phyloP scores from a whole-genome alignment of 2,329 filamentous ascomycete species.

The Diaporthe caulivora region DNA sequence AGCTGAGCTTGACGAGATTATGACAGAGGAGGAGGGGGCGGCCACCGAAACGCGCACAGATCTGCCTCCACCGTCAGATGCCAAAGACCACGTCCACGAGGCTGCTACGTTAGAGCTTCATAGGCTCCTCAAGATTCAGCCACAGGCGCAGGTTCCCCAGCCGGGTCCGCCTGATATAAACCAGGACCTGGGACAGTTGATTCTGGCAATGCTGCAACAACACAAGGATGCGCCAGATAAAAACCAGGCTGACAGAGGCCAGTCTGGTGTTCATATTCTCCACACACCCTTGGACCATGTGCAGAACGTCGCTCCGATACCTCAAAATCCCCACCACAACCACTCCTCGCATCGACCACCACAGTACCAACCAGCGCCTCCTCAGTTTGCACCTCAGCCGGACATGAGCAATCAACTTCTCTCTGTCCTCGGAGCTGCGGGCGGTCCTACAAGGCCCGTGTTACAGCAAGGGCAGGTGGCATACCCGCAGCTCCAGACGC shows the following conservation, averaged over 20 bases:
- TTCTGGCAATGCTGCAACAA: slow-evolving; percentile 66
- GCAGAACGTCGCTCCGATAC: slow-evolving; percentile 61
- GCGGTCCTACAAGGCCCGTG: slow-evolving; percentile 35
- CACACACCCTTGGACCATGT: slow-evolving; percentile 69
- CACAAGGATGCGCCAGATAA: slow-evolving; percentile 46
- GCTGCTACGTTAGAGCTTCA: slow-evolving; percentile 66
- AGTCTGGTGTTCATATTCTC: slow-evolving; percentile 47
- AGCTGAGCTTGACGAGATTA: slow-evolving; percentile 64
- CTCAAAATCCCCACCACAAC: slow-evolving; percentile 70
- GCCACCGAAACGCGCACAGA: slow-evolving; percentile 55
- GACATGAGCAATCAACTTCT: slow-evolving; percentile 43
- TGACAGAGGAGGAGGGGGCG: slow-evolving; percentile 72
- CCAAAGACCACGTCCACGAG: slow-evolving; percentile 49
- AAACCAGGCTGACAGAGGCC: slow-evolving; percentile 37
- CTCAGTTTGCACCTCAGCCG: slow-evolving; percentile 60
- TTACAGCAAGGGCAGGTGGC: slow-evolving; percentile 10
- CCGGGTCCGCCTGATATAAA: slow-evolving; percentile 36
- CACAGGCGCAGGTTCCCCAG: slow-evolving; percentile 63
- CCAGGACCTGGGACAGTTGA: slow-evolving; percentile 61
- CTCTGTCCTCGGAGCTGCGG: slow-evolving; percentile 43
- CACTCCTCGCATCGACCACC: slow-evolving; percentile 62
- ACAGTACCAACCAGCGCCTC: slow-evolving; percentile 60
- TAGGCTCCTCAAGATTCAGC: slow-evolving; percentile 67
- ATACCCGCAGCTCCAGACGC: slow-evolving; percentile 39
- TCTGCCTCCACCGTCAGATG: slow-evolving; percentile 44